Evolutionary conservation across 106 monocot species (phyloP).

Genomic region (Cymbidium sinense): DNA sequence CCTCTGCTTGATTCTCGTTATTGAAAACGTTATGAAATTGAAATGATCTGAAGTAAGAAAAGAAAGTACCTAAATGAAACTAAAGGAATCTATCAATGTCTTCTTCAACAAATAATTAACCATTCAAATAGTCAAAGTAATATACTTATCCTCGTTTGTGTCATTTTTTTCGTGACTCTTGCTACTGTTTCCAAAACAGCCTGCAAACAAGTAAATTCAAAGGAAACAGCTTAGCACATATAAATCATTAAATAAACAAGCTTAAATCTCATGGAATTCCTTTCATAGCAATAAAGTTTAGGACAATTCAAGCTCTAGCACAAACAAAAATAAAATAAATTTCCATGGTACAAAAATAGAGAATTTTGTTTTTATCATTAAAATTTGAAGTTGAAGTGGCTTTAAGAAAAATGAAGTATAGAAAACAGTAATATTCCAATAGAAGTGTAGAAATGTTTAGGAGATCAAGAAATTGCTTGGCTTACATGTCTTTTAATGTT

Average conservation of each 20-base stretch:
- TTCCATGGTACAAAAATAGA: background rate
- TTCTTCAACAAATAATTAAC: background rate
- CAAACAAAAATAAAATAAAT: background rate
- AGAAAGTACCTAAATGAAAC: background rate
- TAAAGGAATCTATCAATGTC: background rate
- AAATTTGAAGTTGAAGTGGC: too few relatives aligned
- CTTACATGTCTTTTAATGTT: too few relatives aligned
- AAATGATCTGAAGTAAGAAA: constrained; percentile 55
- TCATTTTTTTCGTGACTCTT: constrained; percentile 98
- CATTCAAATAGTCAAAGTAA: constrained; percentile 9
- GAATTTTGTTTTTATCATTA: too few relatives aligned
- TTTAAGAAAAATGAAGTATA: too few relatives aligned
- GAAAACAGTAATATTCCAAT: too few relatives aligned
- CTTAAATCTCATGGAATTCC: background rate
- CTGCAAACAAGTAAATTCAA: constrained; percentile 27
- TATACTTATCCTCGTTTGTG: constrained; percentile 92
- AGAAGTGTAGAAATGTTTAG: too few relatives aligned
- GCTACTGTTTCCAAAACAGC: constrained; percentile 97
- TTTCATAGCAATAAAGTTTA: too few relatives aligned
- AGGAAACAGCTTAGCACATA: background rate
- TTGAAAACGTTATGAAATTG: constrained; percentile 94
- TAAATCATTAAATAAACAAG: background rate
- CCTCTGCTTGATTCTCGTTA: constrained; percentile 79
- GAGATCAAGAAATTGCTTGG: too few relatives aligned
- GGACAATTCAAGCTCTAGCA: background rate